Percentiles rank a stretch among this genome's conserved stretches.
These are phyloP conservation scores for Xylariaceae sp. DNA, from an alignment of 2,329 filamentous ascomycete species.

Conservation along the genomic window DNA sequence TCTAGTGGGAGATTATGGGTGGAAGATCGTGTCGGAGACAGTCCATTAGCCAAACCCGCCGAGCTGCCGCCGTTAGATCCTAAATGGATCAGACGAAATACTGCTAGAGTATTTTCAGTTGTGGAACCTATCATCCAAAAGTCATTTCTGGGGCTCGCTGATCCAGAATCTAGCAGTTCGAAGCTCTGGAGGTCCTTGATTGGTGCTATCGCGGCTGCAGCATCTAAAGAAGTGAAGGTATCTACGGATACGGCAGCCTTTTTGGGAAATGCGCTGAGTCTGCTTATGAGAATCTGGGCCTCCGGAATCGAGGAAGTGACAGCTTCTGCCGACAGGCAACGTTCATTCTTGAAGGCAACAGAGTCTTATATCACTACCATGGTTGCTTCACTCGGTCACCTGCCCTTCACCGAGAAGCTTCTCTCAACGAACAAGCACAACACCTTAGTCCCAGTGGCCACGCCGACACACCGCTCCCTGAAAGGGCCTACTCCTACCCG, in stretches of 20 bases:
- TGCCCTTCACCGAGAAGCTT: conserved; percentile 59
- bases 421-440: conserved; percentile 47
- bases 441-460: conserved; percentile 56
- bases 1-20: conserved; percentile 61
- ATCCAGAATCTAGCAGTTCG: conserved; percentile 48
- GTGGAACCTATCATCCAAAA: conserved; percentile 55
- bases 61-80: conserved; percentile 80
- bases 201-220: conserved; percentile 58
- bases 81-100: conserved; percentile 77
- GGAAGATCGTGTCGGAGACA: conserved; percentile 62
- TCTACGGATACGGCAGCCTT: conserved; percentile 78
- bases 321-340: conserved; percentile 41
- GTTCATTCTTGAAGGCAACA: conserved; percentile 51
- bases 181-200: conserved; percentile 59
- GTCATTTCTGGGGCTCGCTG: conserved; percentile 57
- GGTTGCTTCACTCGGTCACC: conserved; percentile 47
- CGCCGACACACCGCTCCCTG: conserved; percentile 57
- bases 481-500: conserved; percentile 47
- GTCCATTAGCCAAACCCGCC: conserved; percentile 53
- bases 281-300: conserved; percentile 66
- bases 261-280: conserved; percentile 63
- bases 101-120: conserved; percentile 57
- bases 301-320: conserved; percentile 50
- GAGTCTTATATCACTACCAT: conserved; percentile 46
- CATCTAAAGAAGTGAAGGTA: conserved; percentile 82